Conservation (phyloP, 176 grass and related monocot species). For the Ampelocalamus luodianensis region DNA sequence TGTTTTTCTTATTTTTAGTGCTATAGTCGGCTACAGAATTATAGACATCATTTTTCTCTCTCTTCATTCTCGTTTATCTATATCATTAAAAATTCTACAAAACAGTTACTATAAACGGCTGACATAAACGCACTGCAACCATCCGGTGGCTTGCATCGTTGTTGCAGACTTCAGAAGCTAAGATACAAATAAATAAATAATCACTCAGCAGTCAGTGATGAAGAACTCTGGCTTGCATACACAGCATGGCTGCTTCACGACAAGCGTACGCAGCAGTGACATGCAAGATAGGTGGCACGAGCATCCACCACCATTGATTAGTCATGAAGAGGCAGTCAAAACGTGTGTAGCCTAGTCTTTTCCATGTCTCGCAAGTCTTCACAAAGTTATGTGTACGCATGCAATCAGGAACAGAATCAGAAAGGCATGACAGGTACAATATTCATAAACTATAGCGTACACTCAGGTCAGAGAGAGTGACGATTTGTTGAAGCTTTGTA, state of each 20-base stretch:
- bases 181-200: not conserved
- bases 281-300: not conserved
- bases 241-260: not conserved
- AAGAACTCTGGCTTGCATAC: not conserved
- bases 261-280: not conserved
- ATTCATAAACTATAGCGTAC: slow-evolving; percentile 24
- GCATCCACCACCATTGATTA: not conserved
- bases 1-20: too few relatives aligned
- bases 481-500: not conserved
- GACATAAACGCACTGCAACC: too few relatives aligned
- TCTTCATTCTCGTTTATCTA: too few relatives aligned
- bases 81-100: too few relatives aligned
- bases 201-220: too few relatives aligned
- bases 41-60: too few relatives aligned
- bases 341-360: not conserved
- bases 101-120: too few relatives aligned
- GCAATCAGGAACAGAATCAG: not conserved
- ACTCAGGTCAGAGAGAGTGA: slow-evolving; percentile 17
- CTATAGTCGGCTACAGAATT: too few relatives aligned
- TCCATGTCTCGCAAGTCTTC: not conserved
- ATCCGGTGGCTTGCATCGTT: not conserved
- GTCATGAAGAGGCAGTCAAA: not conserved
- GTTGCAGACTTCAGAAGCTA: not conserved
- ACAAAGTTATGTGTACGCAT: slow-evolving; percentile 6
- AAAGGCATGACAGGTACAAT: not conserved